phyloP scores from a whole-genome alignment of 768 basidiomycete genomes.

The Boletales sp. region DNA sequence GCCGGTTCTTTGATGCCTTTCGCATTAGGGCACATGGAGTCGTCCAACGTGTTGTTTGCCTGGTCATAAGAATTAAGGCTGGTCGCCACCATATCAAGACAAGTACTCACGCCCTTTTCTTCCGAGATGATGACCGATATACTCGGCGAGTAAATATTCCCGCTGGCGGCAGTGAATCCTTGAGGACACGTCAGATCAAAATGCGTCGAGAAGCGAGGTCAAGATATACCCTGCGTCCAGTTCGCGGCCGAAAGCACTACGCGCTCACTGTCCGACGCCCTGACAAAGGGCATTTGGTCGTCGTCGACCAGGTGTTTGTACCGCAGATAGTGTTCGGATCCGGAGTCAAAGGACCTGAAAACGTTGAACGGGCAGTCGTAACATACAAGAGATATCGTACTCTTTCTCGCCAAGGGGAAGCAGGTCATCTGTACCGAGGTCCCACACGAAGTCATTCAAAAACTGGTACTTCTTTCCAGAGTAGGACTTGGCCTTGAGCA shows the following conservation, averaged over 20 bases:
- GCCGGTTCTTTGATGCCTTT: slow-evolving; percentile 43
- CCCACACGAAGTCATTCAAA: slow-evolving; percentile 53
- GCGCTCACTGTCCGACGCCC: slow-evolving; percentile 49
- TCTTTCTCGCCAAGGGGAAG: slow-evolving; percentile 66
- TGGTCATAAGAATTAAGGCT: slow-evolving; percentile 17
- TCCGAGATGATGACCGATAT: slow-evolving; percentile 53
- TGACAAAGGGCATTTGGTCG: slow-evolving; percentile 49
- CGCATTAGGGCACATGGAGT: slow-evolving; percentile 59
- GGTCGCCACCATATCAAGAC: neutral
- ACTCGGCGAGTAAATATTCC: slow-evolving; percentile 40
- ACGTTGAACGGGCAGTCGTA: neutral
- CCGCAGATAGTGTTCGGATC: slow-evolving; percentile 47
- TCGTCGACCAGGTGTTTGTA: slow-evolving; percentile 48
- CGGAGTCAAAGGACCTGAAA: slow-evolving; percentile 49
- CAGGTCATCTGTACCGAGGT: slow-evolving; percentile 54
- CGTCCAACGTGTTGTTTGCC: slow-evolving; percentile 68
- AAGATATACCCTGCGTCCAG: slow-evolving; percentile 56
- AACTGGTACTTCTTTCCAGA: slow-evolving; percentile 51
- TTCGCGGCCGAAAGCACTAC: slow-evolving; percentile 67
- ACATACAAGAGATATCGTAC: slow-evolving; percentile 35
- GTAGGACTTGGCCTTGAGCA: slow-evolving; percentile 46
- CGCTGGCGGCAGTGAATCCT: slow-evolving; percentile 62
- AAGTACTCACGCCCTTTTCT: slow-evolving; percentile 40
- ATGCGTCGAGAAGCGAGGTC: neutral
- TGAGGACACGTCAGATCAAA: slow-evolving; percentile 2